Conservation (phyloP, 352 stramenopile species). For the Globisporangium radiosum region DNA sequence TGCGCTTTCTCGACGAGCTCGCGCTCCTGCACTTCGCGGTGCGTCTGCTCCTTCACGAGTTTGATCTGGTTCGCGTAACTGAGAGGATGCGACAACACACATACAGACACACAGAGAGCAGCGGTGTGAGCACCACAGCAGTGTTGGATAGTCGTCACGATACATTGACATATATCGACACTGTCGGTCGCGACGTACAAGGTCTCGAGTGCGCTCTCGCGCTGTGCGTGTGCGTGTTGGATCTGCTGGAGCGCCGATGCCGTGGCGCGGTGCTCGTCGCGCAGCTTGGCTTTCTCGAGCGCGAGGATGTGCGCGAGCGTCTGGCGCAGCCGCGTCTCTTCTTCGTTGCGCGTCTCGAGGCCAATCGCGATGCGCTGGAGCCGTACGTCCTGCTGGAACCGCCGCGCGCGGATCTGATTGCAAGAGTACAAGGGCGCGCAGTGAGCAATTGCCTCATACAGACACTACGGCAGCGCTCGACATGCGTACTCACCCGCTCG, state of each 20-base stretch:
- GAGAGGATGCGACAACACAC: not conserved
- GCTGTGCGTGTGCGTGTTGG: conserved; percentile 50
- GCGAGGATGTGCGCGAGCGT: conserved; percentile 56
- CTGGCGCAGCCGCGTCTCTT: conserved; percentile 62
- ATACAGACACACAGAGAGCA: not conserved
- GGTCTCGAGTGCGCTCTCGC: conserved; percentile 53
- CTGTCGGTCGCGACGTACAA: conserved; percentile 26
- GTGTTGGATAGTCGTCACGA: no score
- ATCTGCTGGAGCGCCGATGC: conserved; percentile 42
- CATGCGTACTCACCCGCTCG: conserved; percentile 27
- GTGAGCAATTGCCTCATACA: not conserved
- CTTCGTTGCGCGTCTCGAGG: conserved; percentile 49
- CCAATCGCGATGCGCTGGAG: conserved; percentile 58
- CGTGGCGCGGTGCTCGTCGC: conserved; percentile 53
- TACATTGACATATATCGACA: no score
- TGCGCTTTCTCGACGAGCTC: conserved; percentile 66
- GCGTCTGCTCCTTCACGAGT: conserved; percentile 54
- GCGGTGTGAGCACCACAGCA: not conserved
- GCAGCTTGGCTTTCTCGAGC: conserved; percentile 61
- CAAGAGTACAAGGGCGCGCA: no score
- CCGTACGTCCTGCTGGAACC: conserved; percentile 64
- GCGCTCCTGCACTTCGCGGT: conserved; percentile 49
- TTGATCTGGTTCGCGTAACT: conserved; percentile 66
- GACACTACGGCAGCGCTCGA: not conserved
- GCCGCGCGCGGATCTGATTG: conserved; percentile 43